Evolutionary conservation across 306 rosid genomes (phyloP).

Genomic region (Ochetophila trinervis): DNA sequence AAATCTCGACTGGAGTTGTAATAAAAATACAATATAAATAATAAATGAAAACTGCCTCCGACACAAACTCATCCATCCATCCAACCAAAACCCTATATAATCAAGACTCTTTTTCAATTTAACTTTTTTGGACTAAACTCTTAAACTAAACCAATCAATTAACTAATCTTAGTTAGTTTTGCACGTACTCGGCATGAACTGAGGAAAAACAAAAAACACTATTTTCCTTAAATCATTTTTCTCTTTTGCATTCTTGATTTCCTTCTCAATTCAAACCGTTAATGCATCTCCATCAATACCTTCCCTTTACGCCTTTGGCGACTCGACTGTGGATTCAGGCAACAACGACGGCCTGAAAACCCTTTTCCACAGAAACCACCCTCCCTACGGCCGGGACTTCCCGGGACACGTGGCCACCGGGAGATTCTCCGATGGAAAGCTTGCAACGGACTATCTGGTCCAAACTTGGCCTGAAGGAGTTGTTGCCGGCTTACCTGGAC

Average conservation of each 20-base stretch:
- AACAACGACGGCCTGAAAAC: constrained; percentile 35
- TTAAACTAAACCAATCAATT: too few relatives aligned
- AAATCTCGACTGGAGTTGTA: too few relatives aligned
- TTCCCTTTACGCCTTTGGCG: constrained; percentile 42
- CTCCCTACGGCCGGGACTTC: constrained; percentile 41
- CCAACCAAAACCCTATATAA: too few relatives aligned
- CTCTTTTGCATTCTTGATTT: neutral
- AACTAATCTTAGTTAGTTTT: too few relatives aligned
- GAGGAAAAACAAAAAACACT: neutral
- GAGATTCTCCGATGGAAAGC: constrained; percentile 42
- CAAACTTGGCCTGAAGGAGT: constrained; percentile 38
- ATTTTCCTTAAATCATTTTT: neutral
- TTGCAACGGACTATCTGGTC: constrained; percentile 37
- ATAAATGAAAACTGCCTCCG: too few relatives aligned
- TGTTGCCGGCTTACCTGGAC: constrained; percentile 38
- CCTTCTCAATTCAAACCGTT: neutral
- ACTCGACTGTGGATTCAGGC: constrained; percentile 43
- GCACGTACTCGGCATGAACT: too few relatives aligned
- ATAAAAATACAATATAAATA: too few relatives aligned
- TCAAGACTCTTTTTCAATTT: too few relatives aligned
- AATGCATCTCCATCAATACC: constrained; percentile 11
- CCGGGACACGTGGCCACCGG: constrained; percentile 26
- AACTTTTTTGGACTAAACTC: too few relatives aligned
- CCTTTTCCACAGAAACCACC: constrained; percentile 17
- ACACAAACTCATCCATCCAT: too few relatives aligned